phyloP scores from a whole-genome alignment of 1,139 yeast genomes.

The Yamadazyma buinensis region DNA sequence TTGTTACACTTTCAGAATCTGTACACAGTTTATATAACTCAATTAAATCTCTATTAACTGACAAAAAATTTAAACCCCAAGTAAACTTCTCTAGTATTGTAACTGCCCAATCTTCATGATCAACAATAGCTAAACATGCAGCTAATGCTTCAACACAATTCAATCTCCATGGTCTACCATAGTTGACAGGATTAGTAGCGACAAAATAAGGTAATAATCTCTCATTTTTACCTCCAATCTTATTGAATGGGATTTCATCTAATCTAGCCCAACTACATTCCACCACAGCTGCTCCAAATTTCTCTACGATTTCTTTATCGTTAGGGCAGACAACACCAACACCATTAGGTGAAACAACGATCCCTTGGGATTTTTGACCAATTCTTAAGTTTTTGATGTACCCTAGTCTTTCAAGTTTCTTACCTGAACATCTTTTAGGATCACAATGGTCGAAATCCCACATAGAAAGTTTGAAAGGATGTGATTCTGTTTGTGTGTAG shows the following conservation, averaged over 20 bases:
- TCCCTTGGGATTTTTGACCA: slow-evolving; percentile 89
- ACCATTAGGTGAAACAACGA: slow-evolving; percentile 93
- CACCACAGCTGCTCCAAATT: slow-evolving; percentile 89
- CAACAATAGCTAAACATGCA: slow-evolving; percentile 94
- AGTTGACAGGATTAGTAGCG: slow-evolving; percentile 96
- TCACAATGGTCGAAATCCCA: slow-evolving; percentile 99
- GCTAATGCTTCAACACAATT: slow-evolving; percentile 98
- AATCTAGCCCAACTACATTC: slow-evolving; percentile 98
- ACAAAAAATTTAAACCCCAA: slow-evolving; percentile 88
- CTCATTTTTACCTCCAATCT: slow-evolving; percentile 89
- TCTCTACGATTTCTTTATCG: slow-evolving; percentile 74
- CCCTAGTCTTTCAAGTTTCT: slow-evolving; percentile 86
- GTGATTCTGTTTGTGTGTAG: slow-evolving; percentile 27
- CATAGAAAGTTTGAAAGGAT: slow-evolving; percentile 74
- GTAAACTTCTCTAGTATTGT: slow-evolving; percentile 73
- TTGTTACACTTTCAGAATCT: slow-evolving; percentile 69
- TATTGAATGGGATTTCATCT: slow-evolving; percentile 89
- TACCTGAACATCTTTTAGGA: slow-evolving; percentile 96
- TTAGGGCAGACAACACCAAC: slow-evolving; percentile 87
- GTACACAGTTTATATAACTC: slow-evolving; percentile 75
- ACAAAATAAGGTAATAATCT: slow-evolving; percentile 85
- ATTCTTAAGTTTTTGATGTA: slow-evolving; percentile 71
- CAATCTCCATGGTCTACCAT: slow-evolving; percentile 93
- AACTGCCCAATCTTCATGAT: slow-evolving; percentile 86
- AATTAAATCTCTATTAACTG: slow-evolving; percentile 75